Evolutionary conservation across 768 basidiomycete genomes (phyloP), one percentile per base, ranked within the genome.

Genomic region (Serendipita vermifera): DNA sequence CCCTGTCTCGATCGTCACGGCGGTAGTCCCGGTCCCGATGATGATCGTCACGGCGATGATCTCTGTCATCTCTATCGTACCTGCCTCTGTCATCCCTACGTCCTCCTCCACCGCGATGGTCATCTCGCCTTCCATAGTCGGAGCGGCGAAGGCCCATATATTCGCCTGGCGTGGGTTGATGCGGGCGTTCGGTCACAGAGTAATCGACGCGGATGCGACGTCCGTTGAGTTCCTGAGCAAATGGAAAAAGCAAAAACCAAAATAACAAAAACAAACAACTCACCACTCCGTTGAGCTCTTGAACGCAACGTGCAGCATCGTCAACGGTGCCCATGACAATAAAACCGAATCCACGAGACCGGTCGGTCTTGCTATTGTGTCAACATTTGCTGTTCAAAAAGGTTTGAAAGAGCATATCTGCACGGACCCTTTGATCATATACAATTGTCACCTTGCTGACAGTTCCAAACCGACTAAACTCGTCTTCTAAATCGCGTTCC

Each of bases 281-380:
- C 69, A 93, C 90, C 46, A 93, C 70, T 36, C 96, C 96, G 66
- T 97, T 98, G 46, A 98, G 74, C 64, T 89, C 87, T 59, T 83
- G 80, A 63, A 99, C 86, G 70, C 88, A 93, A 29, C 83, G 74
- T 26, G 80, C 73, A 6, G 94, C 94, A 60, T 96, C 94, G 58
- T 91, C 88, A n/a, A 83, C 78, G 33, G 75, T 77, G 13, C 78
- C 77, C 92, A 99, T 97, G 61, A 83, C 84, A 70, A 99, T 93
- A 67, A 99, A 99, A 38, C 94, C 94, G 62, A 99, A 99, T 9
- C 94, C 96, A 59, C 94, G 87, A 55, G 94, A 97, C 57, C 94
- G 84, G 67, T 93, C 92, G 55, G 89, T 88, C 91, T 73, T 58
- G 1, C 27, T 86, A 70, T 40, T 51, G 56, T 55, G 38, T 56